Evolutionary conservation across 768 basidiomycete genomes (phyloP).

Genomic region (Boletus speciosus): DNA sequence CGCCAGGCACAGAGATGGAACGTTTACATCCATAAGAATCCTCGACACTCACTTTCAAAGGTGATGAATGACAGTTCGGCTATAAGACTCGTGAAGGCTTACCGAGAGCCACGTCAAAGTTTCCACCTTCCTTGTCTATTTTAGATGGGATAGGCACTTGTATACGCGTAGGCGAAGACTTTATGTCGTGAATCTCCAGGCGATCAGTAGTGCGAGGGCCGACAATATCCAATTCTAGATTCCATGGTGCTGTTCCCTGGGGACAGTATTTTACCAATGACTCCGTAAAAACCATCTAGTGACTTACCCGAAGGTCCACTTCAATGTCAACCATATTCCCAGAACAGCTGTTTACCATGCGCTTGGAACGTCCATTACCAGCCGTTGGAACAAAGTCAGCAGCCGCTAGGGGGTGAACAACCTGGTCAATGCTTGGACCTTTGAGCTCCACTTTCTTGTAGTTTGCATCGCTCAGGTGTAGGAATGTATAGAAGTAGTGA

Average conservation of each 20-base stretch:
- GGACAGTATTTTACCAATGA: conserved; percentile 1
- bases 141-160: conserved; percentile 65
- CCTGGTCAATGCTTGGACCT: conserved; percentile 78
- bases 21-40: conserved; percentile 88
- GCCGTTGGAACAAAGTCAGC: conserved; percentile 59
- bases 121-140: conserved; percentile 65
- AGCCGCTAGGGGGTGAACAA: conserved; percentile 84
- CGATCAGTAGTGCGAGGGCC: conserved; percentile 66
- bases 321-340: conserved; percentile 73
- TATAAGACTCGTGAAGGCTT: conserved; percentile 16
- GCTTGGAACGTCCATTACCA: conserved; percentile 44
- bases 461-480: conserved; percentile 75
- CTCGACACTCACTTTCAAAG: conserved; percentile 66
- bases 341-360: conserved; percentile 71
- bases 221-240: conserved; percentile 75
- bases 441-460: conserved; percentile 75
- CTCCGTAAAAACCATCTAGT: not conserved
- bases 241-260: conserved; percentile 91
- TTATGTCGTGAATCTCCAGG: conserved; percentile 53
- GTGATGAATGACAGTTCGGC: not conserved
- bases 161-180: conserved; percentile 50
- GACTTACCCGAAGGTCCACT: conserved; percentile 71
- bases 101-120: conserved; percentile 79
- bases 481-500: conserved; percentile 81
- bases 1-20: conserved; percentile 66